Conservation (phyloP, 2,329 filamentous ascomycete genomes). For the Colletotrichum sublineola region DNA sequence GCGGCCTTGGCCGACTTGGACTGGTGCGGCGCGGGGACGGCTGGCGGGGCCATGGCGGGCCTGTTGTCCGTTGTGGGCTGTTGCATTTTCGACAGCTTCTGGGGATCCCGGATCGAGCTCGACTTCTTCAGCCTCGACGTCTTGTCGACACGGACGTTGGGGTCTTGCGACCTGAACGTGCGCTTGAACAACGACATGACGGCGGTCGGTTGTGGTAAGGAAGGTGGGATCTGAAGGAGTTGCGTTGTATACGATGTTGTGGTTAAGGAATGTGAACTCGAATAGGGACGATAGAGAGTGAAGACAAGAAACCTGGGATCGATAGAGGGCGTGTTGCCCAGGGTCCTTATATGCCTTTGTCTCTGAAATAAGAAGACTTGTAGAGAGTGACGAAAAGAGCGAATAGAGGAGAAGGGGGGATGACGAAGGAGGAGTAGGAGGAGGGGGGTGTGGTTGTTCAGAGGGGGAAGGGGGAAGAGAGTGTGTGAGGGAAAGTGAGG, state of each 20-base stretch:
- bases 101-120: slow-evolving; percentile 73
- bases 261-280: slow-evolving; percentile 42
- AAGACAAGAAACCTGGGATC: slow-evolving; percentile 54
- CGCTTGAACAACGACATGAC: slow-evolving; percentile 84
- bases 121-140: slow-evolving; percentile 81
- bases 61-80: slow-evolving; percentile 77
- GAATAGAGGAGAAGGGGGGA: slow-evolving; percentile 38
- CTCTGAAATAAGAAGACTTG: slow-evolving; percentile 46
- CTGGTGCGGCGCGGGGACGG: slow-evolving; percentile 64
- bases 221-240: slow-evolving; percentile 31
- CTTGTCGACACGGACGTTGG: slow-evolving; percentile 81
- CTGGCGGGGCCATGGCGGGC: slow-evolving; percentile 51
- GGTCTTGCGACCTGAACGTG: slow-evolving; percentile 84
- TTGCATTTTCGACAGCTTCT: slow-evolving; percentile 87
- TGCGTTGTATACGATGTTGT: slow-evolving; percentile 23
- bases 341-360: slow-evolving; percentile 38
- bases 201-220: slow-evolving; percentile 49
- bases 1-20: slow-evolving; percentile 45
- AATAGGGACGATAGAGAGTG: slow-evolving; percentile 45
- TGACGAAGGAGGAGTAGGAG: slow-evolving; percentile 50
- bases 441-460: slow-evolving; percentile 44
- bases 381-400: slow-evolving; percentile 69
- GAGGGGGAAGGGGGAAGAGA: slow-evolving; percentile 45
- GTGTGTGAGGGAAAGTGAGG: slow-evolving; percentile 48
- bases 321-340: slow-evolving; percentile 37